Evolutionary conservation across 2,329 filamentous ascomycete species (phyloP), one percentile per base, ranked within the genome.

Genomic region (Huntiella savannae): DNA sequence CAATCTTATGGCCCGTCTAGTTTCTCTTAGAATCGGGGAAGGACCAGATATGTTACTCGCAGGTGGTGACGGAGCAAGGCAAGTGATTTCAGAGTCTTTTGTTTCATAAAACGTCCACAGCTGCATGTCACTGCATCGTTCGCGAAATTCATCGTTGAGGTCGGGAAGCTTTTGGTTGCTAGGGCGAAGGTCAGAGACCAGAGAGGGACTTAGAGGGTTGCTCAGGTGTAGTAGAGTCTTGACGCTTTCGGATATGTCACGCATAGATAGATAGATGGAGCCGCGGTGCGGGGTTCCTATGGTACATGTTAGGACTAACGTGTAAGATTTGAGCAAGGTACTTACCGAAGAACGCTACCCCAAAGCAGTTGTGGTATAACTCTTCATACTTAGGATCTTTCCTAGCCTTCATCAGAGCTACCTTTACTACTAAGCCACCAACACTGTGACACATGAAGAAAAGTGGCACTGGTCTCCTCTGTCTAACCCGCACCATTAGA

Each of bases 31-130:
- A 32, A 43, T 33, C 5, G 28, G 28, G 6, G 16, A 10, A 11
- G 16, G 28, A 1, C 32, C 40, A 13, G 36, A 13, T 6, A 28
- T 22, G 10, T 19, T 4, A 5, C n/a, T 22, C 7, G 44, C 17
- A 3, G 28, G 22, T 16, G 44, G 44, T 6, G 33, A 15, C 2
- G 40, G 37, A 13, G 46, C 15, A 17, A 40, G 37, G 19, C 50
- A 44, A 2, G 36, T 46, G 33, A 52, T 48, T 5, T 37, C 34
- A 10, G 50, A 52, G 55, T 77, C 74, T 5, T 73, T 65, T 0
- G 72, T 78, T 53, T 78, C 75, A 49, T 77, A 73, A 36, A 77
- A 70, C 0, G 73, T 75, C 73, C 74, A 78, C 10, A 78, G 62
- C 5, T 67, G 68, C 43, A 77, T 62, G 47, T 78, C 75, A 33